Evolutionary conservation across 2,329 filamentous ascomycete genomes (phyloP).

Genomic region (Apiospora rasikravindrae): DNA sequence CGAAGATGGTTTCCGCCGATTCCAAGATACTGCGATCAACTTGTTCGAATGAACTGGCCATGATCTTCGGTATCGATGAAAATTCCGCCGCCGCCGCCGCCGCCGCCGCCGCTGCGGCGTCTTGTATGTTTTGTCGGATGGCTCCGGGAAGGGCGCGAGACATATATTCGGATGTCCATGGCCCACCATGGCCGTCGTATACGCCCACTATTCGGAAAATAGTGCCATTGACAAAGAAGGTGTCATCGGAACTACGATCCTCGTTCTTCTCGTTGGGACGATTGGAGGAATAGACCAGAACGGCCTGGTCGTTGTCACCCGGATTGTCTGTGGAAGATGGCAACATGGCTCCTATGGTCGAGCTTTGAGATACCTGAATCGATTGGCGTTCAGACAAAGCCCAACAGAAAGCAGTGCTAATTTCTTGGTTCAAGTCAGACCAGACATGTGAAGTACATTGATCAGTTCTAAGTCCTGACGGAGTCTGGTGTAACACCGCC

Average conservation of each 20-base stretch:
- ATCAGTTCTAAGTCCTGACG: too few species aligned
- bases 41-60: not conserved
- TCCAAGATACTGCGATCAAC: not conserved
- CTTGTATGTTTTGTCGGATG: not conserved
- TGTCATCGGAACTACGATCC: not conserved
- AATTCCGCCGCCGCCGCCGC: too few species aligned
- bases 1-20: not conserved
- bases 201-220: not conserved
- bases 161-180: not conserved
- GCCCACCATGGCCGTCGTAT: not conserved
- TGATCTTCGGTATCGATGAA: not conserved
- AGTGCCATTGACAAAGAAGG: not conserved
- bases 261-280: not conserved
- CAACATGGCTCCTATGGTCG: not conserved
- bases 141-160: not conserved
- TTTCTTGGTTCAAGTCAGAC: not conserved
- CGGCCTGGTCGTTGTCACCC: not conserved
- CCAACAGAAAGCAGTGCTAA: not conserved
- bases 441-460: not conserved
- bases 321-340: not conserved
- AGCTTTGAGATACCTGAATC: not conserved
- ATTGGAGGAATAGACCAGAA: not conserved
- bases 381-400: not conserved
- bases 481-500: not conserved
- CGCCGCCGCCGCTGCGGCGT: not conserved